These are phyloP conservation scores for Gilbertella persicaria DNA, from an alignment of 371 early-diverging fungal genomes.

Conservation along the genomic window DNA sequence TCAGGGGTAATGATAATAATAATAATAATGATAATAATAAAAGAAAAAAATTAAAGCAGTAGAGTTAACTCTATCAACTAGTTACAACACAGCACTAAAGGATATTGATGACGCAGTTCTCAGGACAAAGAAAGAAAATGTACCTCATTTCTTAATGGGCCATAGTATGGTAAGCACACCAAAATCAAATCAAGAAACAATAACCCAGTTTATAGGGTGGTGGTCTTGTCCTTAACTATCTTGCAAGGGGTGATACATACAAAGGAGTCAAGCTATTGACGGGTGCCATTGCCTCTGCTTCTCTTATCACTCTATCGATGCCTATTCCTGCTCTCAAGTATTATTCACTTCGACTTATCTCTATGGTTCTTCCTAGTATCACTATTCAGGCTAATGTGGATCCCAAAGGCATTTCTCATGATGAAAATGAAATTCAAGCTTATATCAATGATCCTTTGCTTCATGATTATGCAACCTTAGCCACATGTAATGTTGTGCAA, in stretches of 20 bases:
- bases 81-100: slow-evolving; percentile 37
- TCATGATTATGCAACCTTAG: slow-evolving; percentile 46
- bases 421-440: slow-evolving; percentile 42
- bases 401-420: slow-evolving; percentile 48
- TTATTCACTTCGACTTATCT: slow-evolving; percentile 30
- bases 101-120: slow-evolving; percentile 62
- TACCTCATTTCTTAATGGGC: slow-evolving; percentile 65
- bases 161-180: slow-evolving; percentile 57
- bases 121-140: slow-evolving; percentile 34
- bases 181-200: neutral
- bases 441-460: slow-evolving; percentile 60
- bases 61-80: neutral
- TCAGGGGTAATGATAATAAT: slow-evolving; percentile 44
- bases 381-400: slow-evolving; percentile 43
- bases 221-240: slow-evolving; percentile 54
- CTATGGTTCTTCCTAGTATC: slow-evolving; percentile 52
- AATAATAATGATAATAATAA: neutral
- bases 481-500: slow-evolving; percentile 46
- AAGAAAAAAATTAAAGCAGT: neutral
- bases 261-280: slow-evolving; percentile 39
- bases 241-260: slow-evolving; percentile 36
- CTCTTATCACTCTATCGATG: slow-evolving; percentile 35
- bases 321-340: slow-evolving; percentile 39
- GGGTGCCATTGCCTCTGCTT: slow-evolving; percentile 55
- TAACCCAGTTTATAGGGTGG: slow-evolving; percentile 51